Percentiles rank a stretch among this genome's conserved stretches.
Evolutionary conservation across 2,329 filamentous ascomycete genomes (phyloP).

Genomic region (Trichophyton mentagrophytes): DNA sequence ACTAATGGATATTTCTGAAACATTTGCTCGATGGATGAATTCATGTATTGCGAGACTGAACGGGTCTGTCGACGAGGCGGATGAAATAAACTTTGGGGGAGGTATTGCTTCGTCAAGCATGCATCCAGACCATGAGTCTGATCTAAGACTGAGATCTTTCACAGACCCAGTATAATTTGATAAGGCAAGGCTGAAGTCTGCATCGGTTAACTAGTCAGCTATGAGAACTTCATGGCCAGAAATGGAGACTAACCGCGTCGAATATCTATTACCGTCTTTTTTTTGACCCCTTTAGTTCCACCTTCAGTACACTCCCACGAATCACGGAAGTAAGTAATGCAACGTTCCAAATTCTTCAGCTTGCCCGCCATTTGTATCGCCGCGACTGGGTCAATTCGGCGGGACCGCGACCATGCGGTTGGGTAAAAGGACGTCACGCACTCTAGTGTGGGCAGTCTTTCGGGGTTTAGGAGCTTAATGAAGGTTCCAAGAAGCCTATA

Average conservation of each 20-base stretch:
- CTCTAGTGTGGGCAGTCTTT: not conserved
- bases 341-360: not conserved
- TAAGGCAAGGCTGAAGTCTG: not conserved
- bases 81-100: not conserved
- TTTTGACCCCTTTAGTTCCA: not conserved
- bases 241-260: not conserved
- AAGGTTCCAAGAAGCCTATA: not conserved
- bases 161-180: not conserved
- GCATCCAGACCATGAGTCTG: not conserved
- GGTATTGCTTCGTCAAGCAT: not conserved
- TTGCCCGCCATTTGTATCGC: not conserved
- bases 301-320: not conserved
- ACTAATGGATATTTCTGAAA: not conserved
- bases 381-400: not conserved
- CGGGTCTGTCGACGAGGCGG: not conserved
- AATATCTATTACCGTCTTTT: not conserved
- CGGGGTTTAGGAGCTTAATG: not conserved
- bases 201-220: not conserved
- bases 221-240: not conserved
- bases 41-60: not conserved
- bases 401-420: too few relatives aligned
- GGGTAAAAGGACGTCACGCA: not conserved
- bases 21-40: not conserved
- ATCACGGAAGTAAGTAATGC: not conserved
- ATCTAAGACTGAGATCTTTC: not conserved